These are phyloP conservation scores for Phytophthora europaea DNA, from an alignment of 352 stramenopile genomes.

Conservation along the genomic window DNA sequence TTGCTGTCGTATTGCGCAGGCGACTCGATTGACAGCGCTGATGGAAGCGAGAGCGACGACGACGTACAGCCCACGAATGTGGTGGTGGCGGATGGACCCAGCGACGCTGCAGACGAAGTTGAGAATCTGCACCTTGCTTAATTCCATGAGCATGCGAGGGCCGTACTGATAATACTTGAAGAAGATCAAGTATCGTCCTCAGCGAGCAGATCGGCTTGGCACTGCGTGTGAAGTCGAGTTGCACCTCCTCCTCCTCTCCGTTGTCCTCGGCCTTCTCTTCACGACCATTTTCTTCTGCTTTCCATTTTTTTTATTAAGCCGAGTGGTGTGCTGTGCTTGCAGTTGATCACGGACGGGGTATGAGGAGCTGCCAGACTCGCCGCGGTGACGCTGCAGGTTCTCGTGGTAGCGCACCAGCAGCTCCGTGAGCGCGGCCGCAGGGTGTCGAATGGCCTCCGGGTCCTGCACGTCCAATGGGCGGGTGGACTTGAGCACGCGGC, in stretches of 20 bases:
- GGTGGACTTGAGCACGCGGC: conserved; percentile 46
- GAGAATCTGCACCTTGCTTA: too few relatives aligned
- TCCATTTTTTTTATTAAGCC: too few relatives aligned
- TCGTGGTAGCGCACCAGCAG: conserved; percentile 73
- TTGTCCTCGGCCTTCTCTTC: conserved; percentile 50
- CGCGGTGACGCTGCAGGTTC: conserved; percentile 53
- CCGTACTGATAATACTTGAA: too few relatives aligned
- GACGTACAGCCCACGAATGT: conserved; percentile 37
- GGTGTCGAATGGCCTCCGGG: conserved; percentile 51
- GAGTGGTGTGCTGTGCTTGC: too few relatives aligned
- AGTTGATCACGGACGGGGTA: conserved; percentile 65
- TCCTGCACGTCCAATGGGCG: conserved; percentile 51
- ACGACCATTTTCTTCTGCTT: too few relatives aligned
- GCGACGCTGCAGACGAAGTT: too few relatives aligned
- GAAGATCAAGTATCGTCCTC: too few relatives aligned
- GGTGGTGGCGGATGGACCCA: conserved; percentile 33
- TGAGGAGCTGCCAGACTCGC: conserved; percentile 36
- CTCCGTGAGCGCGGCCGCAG: conserved; percentile 58
- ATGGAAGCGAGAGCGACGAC: conserved; percentile 46
- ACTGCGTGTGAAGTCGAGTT: conserved; percentile 81
- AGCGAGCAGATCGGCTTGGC: conserved; percentile 39
- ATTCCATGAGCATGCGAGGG: too few relatives aligned
- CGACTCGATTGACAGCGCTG: conserved; percentile 42
- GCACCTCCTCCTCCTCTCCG: conserved; percentile 47
- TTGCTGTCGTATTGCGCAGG: conserved; percentile 19